These are phyloP conservation scores for Sonneratia caseolaris DNA, from an alignment of 345 rosid species.

Conservation along the genomic window DNA sequence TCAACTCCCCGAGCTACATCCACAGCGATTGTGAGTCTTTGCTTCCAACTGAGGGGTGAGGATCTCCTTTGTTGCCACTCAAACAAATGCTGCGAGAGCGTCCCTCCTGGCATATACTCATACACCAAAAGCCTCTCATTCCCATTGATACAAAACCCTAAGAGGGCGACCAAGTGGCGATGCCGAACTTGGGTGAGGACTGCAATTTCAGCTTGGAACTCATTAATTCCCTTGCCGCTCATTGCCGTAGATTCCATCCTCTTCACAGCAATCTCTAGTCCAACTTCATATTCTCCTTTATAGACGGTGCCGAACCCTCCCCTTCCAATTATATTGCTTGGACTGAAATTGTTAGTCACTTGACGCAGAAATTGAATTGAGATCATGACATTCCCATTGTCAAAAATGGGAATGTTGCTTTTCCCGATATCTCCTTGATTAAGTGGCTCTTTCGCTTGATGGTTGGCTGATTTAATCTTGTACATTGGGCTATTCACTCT, in stretches of 20 bases:
- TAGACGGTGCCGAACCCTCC: slow-evolving; percentile 97
- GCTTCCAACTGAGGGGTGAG: slow-evolving; percentile 66
- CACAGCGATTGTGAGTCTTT: slow-evolving; percentile 62
- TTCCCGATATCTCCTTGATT: slow-evolving; percentile 17
- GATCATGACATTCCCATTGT: slow-evolving; percentile 50
- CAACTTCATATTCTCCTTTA: slow-evolving; percentile 70
- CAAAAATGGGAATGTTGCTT: slow-evolving; percentile 34
- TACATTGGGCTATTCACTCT: slow-evolving; percentile 4
- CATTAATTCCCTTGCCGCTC: slow-evolving; percentile 61
- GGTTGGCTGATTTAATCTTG: slow-evolving; percentile 11
- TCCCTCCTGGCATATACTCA: slow-evolving; percentile 89
- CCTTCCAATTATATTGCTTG: slow-evolving; percentile 52
- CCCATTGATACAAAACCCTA: slow-evolving; percentile 76
- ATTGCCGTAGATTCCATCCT: slow-evolving; percentile 60
- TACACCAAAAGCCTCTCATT: slow-evolving; percentile 74
- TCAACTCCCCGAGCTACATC: slow-evolving; percentile 94
- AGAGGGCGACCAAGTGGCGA: slow-evolving; percentile 73
- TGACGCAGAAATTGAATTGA: slow-evolving; percentile 57
- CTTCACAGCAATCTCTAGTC: slow-evolving; percentile 71
- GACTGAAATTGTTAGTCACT: slow-evolving; percentile 65
- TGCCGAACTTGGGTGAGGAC: slow-evolving; percentile 86
- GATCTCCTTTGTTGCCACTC: slow-evolving; percentile 35
- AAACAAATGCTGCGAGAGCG: slow-evolving; percentile 60
- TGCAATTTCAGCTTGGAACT: slow-evolving; percentile 78
- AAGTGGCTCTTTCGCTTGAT: slow-evolving; percentile 29